Percentiles rank a stretch among this genome's conserved stretches.
These are phyloP conservation scores for Fonsecaea multimorphosa DNA, from an alignment of 2,329 filamentous ascomycete genomes.

Conservation along the genomic window DNA sequence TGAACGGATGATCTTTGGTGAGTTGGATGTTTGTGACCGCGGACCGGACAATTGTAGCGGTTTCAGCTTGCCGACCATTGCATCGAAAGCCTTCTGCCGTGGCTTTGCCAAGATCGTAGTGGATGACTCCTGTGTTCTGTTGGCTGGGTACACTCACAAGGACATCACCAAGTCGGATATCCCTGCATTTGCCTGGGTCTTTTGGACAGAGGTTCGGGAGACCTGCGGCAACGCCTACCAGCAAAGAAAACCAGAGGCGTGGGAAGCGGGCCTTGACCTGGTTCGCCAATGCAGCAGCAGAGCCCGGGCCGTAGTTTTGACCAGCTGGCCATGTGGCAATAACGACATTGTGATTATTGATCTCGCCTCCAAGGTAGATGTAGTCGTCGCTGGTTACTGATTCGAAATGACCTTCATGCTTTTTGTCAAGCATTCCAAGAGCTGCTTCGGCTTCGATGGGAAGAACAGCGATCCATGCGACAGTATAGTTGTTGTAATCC, in stretches of 20 bases:
- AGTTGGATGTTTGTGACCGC: slow-evolving; percentile 34
- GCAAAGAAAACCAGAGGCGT: slow-evolving; percentile 45
- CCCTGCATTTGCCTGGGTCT: slow-evolving; percentile 11
- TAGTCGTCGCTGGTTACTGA: slow-evolving; percentile 5
- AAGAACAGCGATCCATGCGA: slow-evolving; percentile 30
- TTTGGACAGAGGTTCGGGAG: slow-evolving; percentile 35
- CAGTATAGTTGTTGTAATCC: slow-evolving; percentile 9
- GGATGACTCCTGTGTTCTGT: slow-evolving; percentile 39
- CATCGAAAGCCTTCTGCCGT: slow-evolving; percentile 34
- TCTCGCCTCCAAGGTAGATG: slow-evolving; percentile 35
- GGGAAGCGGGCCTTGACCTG: slow-evolving; percentile 43
- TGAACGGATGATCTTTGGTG: slow-evolving; percentile 31
- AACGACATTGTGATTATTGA: slow-evolving; percentile 39
- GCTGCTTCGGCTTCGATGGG: slow-evolving; percentile 38
- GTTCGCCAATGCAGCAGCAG: slow-evolving; percentile 44
- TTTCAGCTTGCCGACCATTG: slow-evolving; percentile 36
- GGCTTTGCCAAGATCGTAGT: slow-evolving; percentile 43
- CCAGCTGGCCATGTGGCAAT: slow-evolving; percentile 35
- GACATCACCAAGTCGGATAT: slow-evolving; percentile 41
- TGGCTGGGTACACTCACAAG: slow-evolving; percentile 38
- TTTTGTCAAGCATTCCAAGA: slow-evolving; percentile 40
- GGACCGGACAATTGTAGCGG: slow-evolving; percentile 27
- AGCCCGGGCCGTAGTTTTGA: slow-evolving; percentile 42
- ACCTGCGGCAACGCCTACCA: slow-evolving; percentile 55
- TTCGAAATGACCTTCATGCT: slow-evolving; percentile 28